Evolutionary conservation across 441 rosid genomes (phyloP).

Genomic region (Hura crepitans): DNA sequence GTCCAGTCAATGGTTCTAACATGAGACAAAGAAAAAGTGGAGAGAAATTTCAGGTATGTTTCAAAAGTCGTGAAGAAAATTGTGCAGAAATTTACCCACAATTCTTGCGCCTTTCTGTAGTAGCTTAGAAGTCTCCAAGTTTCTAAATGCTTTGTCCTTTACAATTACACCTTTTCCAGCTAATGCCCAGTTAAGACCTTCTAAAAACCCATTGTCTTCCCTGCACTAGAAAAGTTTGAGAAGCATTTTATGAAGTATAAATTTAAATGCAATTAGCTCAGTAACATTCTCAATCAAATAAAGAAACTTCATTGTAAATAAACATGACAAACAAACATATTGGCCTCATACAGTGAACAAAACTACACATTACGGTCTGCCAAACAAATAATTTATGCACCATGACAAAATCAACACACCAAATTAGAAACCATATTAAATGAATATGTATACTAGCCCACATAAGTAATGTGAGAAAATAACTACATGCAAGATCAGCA

Average conservation of each 20-base stretch:
- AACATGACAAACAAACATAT: no score
- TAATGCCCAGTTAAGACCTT: slow-evolving; percentile 38
- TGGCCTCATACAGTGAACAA: no score
- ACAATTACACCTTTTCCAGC: slow-evolving; percentile 40
- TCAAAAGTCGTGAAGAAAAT: not conserved
- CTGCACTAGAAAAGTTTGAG: slow-evolving; percentile 15
- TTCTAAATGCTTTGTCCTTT: slow-evolving; percentile 35
- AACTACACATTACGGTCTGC: no score
- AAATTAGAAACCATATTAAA: no score
- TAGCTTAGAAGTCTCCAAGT: slow-evolving; percentile 31
- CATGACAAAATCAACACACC: no score
- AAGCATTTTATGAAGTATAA: not conserved
- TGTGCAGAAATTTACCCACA: slow-evolving; percentile 22
- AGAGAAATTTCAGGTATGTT: not conserved
- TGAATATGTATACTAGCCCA: no score
- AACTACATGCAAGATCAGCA: no score
- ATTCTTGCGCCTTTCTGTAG: slow-evolving; percentile 36
- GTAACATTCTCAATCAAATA: no score
- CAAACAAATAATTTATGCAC: no score
- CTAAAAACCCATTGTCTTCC: slow-evolving; percentile 26
- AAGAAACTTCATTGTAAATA: no score
- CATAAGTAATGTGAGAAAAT: no score
- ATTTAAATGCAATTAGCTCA: not conserved
- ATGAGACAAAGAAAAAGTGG: not conserved
- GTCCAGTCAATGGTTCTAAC: slow-evolving; percentile 30